Conservation (phyloP, 768 basidiomycete genomes). For the Mycena vitilis region DNA sequence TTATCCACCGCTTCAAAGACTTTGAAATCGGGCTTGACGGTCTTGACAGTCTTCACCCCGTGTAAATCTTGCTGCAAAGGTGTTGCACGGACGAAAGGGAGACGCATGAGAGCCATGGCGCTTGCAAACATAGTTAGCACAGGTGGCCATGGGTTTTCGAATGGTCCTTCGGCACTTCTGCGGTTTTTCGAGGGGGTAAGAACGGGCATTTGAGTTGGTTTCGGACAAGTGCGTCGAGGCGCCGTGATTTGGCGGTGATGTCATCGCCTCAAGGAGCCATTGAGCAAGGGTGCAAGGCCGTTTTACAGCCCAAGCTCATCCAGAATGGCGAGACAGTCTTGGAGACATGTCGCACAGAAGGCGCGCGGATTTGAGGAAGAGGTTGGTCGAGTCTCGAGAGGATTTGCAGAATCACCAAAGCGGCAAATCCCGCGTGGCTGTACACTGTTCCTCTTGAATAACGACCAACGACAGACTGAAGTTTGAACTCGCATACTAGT, state of each 20-base stretch:
- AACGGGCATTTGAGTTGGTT: conserved; percentile 20
- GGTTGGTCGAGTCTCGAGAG: no score
- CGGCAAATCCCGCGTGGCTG: no score
- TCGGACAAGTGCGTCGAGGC: neutral
- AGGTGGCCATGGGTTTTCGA: conserved; percentile 35
- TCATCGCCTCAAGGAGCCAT: no score
- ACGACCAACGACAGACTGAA: no score
- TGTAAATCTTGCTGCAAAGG: conserved; percentile 31
- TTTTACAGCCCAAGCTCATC: no score
- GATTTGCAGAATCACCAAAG: no score
- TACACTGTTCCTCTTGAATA: no score
- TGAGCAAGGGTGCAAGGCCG: no score
- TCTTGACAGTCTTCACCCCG: conserved; percentile 33
- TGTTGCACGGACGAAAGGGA: conserved; percentile 31
- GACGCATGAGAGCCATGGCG: conserved; percentile 27
- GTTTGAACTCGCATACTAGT: no score
- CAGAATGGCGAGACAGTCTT: no score
- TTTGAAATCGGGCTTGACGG: conserved; percentile 29
- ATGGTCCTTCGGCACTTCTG: conserved; percentile 21
- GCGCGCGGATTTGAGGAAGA: no score
- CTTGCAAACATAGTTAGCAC: conserved; percentile 34
- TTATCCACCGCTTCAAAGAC: conserved; percentile 27
- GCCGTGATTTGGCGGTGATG: conserved; percentile 1
- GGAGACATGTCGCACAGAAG: no score
- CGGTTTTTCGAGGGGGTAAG: conserved; percentile 27